These are phyloP conservation scores for Microcos paniculata DNA, from an alignment of 345 rosid species.

Conservation along the genomic window DNA sequence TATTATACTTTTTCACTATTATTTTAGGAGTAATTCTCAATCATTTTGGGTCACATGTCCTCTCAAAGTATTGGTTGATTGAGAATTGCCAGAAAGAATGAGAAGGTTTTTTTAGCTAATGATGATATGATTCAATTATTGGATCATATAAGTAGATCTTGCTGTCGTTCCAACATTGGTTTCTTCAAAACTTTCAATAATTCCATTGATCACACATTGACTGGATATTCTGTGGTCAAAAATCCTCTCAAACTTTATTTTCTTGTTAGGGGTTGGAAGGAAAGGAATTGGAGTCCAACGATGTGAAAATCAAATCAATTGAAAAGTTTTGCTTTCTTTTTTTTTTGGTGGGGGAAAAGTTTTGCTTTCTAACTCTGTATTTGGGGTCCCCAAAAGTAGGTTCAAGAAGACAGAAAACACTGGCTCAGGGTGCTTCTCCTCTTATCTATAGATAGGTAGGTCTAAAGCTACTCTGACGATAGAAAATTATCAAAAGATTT, in stretches of 20 bases:
- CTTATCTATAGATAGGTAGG: neutral
- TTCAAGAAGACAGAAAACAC: conserved; percentile 1
- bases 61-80: conserved; percentile 1
- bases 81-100: neutral
- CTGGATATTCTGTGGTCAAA: conserved; percentile 2
- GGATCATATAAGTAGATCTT: neutral
- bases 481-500: neutral
- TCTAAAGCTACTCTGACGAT: neutral
- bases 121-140: neutral
- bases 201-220: neutral
- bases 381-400: conserved; percentile 12
- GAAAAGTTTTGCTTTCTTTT: neutral
- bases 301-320: conserved; percentile 1
- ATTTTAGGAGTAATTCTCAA: neutral
- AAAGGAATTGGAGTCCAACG: neutral
- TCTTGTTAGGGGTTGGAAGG: neutral
- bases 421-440: conserved; percentile 8
- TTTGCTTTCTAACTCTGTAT: too few relatives aligned
- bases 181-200: neutral
- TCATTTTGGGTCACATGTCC: conserved; percentile 1
- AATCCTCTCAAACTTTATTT: neutral
- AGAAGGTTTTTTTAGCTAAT: neutral
- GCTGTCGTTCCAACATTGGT: neutral
- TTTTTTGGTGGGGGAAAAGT: too few relatives aligned
- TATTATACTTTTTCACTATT: neutral